A percentile compares a stretch with the other conserved stretches of the same genome.
phyloP scores from a whole-genome alignment of 306 rosid species.

The Rubus parviflorus region DNA sequence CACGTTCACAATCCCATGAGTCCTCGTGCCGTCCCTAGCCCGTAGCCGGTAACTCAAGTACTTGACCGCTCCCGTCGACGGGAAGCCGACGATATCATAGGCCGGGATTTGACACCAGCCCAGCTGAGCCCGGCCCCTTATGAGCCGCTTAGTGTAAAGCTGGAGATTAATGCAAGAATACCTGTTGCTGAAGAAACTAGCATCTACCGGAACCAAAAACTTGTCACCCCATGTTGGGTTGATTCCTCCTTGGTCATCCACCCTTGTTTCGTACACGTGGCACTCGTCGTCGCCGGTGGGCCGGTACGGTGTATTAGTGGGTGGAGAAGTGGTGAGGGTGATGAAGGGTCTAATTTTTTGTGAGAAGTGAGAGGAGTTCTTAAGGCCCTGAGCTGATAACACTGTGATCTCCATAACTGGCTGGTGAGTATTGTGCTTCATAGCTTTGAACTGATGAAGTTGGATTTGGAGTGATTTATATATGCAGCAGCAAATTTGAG shows the following conservation, averaged over 20 bases:
- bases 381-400: constrained; percentile 50
- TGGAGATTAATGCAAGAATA: constrained; percentile 41
- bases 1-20: constrained; percentile 42
- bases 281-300: constrained; percentile 8
- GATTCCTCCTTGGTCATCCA: constrained; percentile 35
- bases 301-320: not conserved
- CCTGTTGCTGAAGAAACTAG: constrained; percentile 39
- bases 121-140: constrained; percentile 38
- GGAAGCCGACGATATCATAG: constrained; percentile 38
- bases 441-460: not conserved
- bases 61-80: constrained; percentile 28
- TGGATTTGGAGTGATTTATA: constrained; percentile 1
- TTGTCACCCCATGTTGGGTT: constrained; percentile 47
- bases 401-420: constrained; percentile 49
- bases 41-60: constrained; percentile 61
- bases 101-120: constrained; percentile 59
- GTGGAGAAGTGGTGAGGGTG: constrained; percentile 40
- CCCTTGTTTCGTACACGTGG: constrained; percentile 38
- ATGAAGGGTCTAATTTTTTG: constrained; percentile 43
- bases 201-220: constrained; percentile 43
- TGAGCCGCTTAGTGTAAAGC: constrained; percentile 39
- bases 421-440: constrained; percentile 3
- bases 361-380: constrained; percentile 27
- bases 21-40: constrained; percentile 51
- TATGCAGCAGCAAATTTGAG: not conserved